phyloP scores from a whole-genome alignment of 2,329 filamentous ascomycete genomes.

The Xylaria hypoxylon region DNA sequence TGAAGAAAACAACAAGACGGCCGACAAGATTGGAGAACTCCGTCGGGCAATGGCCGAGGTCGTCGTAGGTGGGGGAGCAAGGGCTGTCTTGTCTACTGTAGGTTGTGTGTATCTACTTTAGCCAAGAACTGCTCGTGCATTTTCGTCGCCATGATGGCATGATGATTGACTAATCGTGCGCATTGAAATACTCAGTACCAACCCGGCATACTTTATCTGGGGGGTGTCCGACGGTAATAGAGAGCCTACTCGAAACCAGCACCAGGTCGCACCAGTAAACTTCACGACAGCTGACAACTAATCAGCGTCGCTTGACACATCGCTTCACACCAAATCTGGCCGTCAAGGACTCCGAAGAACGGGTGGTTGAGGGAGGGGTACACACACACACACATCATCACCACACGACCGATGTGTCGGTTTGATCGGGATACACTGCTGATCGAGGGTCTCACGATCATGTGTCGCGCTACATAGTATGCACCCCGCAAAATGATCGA shows the following conservation, averaged over 20 bases:
- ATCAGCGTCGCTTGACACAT: background rate
- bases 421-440: conserved; percentile 16
- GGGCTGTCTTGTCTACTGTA: conserved; percentile 7
- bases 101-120: background rate
- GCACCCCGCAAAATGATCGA: conserved; percentile 39
- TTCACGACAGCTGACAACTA: background rate
- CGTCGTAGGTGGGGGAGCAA: conserved; percentile 8
- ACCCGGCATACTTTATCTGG: background rate
- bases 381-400: conserved; percentile 5
- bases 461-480: conserved; percentile 24
- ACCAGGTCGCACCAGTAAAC: background rate
- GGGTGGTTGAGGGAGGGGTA: background rate
- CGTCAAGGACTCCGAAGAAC: background rate
- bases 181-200: background rate
- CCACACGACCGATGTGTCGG: conserved; percentile 12
- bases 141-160: conserved; percentile 8
- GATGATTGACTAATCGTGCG: background rate
- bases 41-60: background rate
- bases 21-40: conserved; percentile 1
- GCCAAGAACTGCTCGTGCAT: conserved; percentile 16
- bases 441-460: conserved; percentile 20
- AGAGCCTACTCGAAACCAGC: background rate
- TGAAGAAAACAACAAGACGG: background rate
- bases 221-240: conserved; percentile 4
- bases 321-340: background rate